Base-by-base conservation (phyloP, 2,329 filamentous ascomycete genomes). In the Colletotrichum somersetense region DNA sequence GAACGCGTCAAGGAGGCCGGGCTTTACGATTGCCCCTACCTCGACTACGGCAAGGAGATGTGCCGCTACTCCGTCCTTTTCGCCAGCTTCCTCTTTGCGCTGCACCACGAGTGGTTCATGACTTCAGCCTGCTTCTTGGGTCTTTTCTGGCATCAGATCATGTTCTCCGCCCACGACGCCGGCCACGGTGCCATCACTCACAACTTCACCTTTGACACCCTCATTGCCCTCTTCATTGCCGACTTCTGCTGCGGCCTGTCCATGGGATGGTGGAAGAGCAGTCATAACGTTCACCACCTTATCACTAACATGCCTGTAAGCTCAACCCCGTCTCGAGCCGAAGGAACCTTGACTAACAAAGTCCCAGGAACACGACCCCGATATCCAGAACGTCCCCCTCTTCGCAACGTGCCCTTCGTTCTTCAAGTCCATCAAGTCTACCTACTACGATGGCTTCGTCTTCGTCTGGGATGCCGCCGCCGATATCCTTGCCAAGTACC, bases 201-300 rank as follows among this genome's bases (percentile, higher is more conserved):
- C 72, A 87, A 87, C 77, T 91, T 91, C 74, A 80, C 85, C 2
- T 75, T 83, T 23, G 90, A 92, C 77, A 89, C 88, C 0, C 76
- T 91, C 5, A 89, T 92, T 66, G 90, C 85, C 59, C 85, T 90
- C 71, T 89, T 91, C 75, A 84, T 92, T 46, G 90, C 88, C 57
- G 89, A 91, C 77, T 90, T 91, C 76, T 89, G 89, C 82, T 91
- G 89, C 74, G 90, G 90, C 46, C 83, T 92, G 23, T 91, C 88
- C 3, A 89, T 92, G 66, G 89, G 90, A 23, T 92, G 90, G 90
- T 92, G 90, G 90, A 92, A 92, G 82, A 88, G 87, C 76, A 91
- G 87, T 64, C 90, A 92, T 82, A 92, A 92, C 67, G 89, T 92
- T 3, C 90, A 92, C 78, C 90, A 92, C 75, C 85, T 92, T 3